A percentile compares a stretch with the other conserved stretches of the same genome.
Evolutionary conservation across 164 flowering plant species (phyloP).

Genomic region (Umbilicus rupestris): DNA sequence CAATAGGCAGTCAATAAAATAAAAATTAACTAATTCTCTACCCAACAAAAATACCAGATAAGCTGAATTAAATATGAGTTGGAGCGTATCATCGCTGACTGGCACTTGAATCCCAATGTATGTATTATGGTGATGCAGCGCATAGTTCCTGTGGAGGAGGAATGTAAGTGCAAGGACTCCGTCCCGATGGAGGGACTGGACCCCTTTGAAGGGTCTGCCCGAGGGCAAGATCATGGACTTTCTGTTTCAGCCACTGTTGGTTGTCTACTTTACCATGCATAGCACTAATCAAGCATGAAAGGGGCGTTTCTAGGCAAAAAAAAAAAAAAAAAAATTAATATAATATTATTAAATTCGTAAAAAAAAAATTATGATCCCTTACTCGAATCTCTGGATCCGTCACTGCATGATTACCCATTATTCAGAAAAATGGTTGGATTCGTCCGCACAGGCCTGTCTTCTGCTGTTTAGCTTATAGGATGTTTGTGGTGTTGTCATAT

Average conservation of each 20-base stretch:
- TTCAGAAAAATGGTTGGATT: background rate
- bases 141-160: constrained; percentile 14
- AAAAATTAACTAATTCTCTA: no score
- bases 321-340: no score
- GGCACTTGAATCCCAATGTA: no score
- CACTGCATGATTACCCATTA: background rate
- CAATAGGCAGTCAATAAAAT: no score
- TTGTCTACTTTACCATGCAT: background rate
- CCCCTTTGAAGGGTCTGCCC: constrained; percentile 13
- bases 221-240: background rate
- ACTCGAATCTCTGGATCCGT: no score
- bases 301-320: no score
- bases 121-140: background rate
- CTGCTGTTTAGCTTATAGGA: background rate
- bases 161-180: constrained; percentile 20
- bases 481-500: background rate
- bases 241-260: background rate
- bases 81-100: no score
- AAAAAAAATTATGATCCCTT: no score
- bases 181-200: constrained; percentile 15
- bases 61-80: no score
- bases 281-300: no score
- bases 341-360: no score
- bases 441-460: background rate
- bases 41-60: no score